Percentiles rank a stretch among this genome's conserved stretches.
These are phyloP conservation scores for Zizania latifolia DNA, from an alignment of 176 grass and related monocot species.

Conservation along the genomic window DNA sequence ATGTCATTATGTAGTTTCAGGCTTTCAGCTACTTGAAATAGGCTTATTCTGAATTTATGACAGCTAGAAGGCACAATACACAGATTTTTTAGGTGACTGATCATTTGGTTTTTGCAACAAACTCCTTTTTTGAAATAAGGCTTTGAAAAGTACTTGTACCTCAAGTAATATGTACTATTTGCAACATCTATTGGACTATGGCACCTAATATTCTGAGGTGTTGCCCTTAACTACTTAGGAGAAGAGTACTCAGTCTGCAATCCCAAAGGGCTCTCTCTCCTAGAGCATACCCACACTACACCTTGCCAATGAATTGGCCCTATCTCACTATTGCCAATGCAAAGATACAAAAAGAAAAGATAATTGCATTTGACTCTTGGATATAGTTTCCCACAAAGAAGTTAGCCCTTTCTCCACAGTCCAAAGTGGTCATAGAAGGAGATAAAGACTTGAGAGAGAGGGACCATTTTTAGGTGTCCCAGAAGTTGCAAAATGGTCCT, in stretches of 20 bases:
- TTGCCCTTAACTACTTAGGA: background rate
- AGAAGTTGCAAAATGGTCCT: slow-evolving; percentile 43
- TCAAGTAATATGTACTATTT: background rate
- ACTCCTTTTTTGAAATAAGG: background rate
- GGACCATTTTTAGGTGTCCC: slow-evolving; percentile 31
- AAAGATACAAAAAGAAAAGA: slow-evolving; percentile 16
- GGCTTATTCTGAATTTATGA: background rate
- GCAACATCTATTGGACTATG: background rate
- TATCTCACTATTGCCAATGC: slow-evolving; percentile 15
- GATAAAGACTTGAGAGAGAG: slow-evolving; percentile 10
- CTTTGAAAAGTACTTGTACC: background rate
- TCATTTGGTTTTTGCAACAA: background rate
- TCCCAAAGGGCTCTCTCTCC: background rate
- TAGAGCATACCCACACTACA: background rate
- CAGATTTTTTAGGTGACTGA: background rate
- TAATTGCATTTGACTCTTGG: slow-evolving; percentile 5
- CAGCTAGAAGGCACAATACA: background rate
- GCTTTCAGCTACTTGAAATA: background rate
- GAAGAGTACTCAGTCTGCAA: background rate
- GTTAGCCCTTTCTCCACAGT: slow-evolving; percentile 26
- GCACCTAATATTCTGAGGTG: background rate
- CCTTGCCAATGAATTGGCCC: slow-evolving; percentile 11
- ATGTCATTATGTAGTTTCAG: background rate
- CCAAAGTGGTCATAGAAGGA: slow-evolving; percentile 27
- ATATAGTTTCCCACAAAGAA: slow-evolving; percentile 26